Evolutionary conservation across 768 basidiomycete species (phyloP).

Genomic region (Artomyces pyxidatus): DNA sequence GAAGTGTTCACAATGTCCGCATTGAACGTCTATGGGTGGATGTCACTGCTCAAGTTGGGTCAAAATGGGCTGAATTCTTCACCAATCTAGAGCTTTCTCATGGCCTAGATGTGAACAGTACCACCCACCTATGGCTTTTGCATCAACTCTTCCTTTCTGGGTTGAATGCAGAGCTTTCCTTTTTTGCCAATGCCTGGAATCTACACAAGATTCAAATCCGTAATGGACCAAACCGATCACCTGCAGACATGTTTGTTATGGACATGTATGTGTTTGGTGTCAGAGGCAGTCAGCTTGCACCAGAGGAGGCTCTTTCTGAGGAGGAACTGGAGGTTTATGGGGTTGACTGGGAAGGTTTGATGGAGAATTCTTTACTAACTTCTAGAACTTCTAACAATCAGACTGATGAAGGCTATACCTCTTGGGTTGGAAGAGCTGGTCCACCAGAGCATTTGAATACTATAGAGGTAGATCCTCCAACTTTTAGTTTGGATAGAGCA

Average conservation of each 20-base stretch:
- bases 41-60: slow-evolving; percentile 18
- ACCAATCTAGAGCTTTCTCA: slow-evolving; percentile 13
- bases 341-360: slow-evolving; percentile 10
- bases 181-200: slow-evolving; percentile 18
- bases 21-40: slow-evolving; percentile 23
- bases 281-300: not conserved
- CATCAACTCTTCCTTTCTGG: slow-evolving; percentile 20
- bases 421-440: not conserved
- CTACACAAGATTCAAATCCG: slow-evolving; percentile 12
- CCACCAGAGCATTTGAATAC: not conserved
- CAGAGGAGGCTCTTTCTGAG: not conserved
- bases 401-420: not conserved
- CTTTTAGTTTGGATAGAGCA: too few species aligned
- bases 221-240: slow-evolving; percentile 12
- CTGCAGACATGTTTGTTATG: slow-evolving; percentile 16
- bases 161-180: slow-evolving; percentile 13
- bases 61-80: slow-evolving; percentile 15
- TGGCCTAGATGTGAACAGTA: not conserved
- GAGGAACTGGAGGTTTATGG: slow-evolving; percentile 4
- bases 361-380: not conserved
- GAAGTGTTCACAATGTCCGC: slow-evolving; percentile 18
- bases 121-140: slow-evolving; percentile 17
- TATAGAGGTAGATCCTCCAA: not conserved
- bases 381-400: not conserved
- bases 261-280: slow-evolving; percentile 5